A percentile compares a stretch with the other conserved stretches of the same genome.
Conservation (phyloP, 1,284 basidiomycete genomes). For the Fistulinella cinereoalba region DNA sequence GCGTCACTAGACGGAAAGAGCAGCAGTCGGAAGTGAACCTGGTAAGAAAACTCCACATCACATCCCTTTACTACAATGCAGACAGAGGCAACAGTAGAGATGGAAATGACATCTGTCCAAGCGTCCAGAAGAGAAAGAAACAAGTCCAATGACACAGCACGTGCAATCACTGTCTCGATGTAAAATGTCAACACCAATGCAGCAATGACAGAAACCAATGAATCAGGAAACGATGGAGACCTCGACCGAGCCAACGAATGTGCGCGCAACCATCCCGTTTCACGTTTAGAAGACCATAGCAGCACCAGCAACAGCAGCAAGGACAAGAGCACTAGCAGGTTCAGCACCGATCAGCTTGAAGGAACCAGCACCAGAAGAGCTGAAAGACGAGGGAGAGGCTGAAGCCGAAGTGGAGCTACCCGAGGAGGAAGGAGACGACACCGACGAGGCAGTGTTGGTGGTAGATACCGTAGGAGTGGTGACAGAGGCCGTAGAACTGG, state of each 20-base stretch:
- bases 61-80: background rate
- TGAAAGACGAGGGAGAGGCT: constrained; percentile 23
- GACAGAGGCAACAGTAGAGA: constrained; percentile 2
- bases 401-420: constrained; percentile 13
- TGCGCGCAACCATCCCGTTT: background rate
- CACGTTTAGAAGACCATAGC: constrained; percentile 39
- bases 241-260: background rate
- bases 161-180: background rate
- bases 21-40: background rate
- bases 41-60: background rate
- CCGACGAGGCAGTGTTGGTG: constrained; percentile 1
- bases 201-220: constrained; percentile 5
- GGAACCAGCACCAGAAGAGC: constrained; percentile 22
- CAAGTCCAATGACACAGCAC: background rate
- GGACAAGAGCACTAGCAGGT: constrained; percentile 36
- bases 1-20: background rate
- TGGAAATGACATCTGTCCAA: constrained; percentile 15
- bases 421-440: background rate
- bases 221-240: constrained; percentile 17
- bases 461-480: constrained; percentile 1
- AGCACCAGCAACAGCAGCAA: constrained; percentile 45
- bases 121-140: constrained; percentile 9
- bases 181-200: constrained; percentile 4
- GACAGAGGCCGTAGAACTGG: constrained; percentile 1
- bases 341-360: constrained; percentile 28